Base-by-base conservation (phyloP, 164 flowering plant species). In the Dillenia suffruticosa region DNA sequence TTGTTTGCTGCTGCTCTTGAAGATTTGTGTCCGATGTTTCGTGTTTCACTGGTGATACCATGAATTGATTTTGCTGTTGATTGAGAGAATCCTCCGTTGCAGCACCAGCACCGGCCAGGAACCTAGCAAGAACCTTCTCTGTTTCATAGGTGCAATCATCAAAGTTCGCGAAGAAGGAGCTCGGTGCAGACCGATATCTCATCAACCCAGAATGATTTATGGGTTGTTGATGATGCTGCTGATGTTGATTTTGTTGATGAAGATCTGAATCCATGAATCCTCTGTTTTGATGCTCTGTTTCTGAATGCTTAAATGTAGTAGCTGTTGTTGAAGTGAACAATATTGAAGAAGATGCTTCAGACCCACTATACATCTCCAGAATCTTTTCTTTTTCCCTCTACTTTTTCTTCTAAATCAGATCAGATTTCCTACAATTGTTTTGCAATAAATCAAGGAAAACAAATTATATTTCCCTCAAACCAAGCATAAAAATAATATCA, bases 161-260 rank as follows among this genome's bases (percentile, higher is more conserved):
- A 51, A 76, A 66, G 46, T 63, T 74, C 0, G 81, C n/a, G 32
- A 85, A 81, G 19, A 72, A 86, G 0, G 88, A 78, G 51, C 85
- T 82, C 9, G 91, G 91, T 0, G 91, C 91, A 0, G 91, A 86
- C 49, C 80, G 74, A 72, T 81, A 86, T 17, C 88, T 79, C 10
- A 73, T 76, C 62, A 86, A 66, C 10, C 86, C 77, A 9, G 81
- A 70, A 49, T 56, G 40, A 5, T 32, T 70, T 65, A 61, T 58
- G 63, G 63, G 83, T 15, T 69, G 69, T 48, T 66, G 65, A 3
- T 58, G 75, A 12, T 70, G 68, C 13, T 66, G 65, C 5, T 58
- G 75, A 12, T 70, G 68, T 15, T 60, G 54, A 26, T 61, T 32
- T 32, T 32, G 40, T 32, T 32, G 40, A 32, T 32, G 40, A 32